phyloP scores from a whole-genome alignment of 2,329 filamentous ascomycete genomes.

The Microsporum canis region DNA sequence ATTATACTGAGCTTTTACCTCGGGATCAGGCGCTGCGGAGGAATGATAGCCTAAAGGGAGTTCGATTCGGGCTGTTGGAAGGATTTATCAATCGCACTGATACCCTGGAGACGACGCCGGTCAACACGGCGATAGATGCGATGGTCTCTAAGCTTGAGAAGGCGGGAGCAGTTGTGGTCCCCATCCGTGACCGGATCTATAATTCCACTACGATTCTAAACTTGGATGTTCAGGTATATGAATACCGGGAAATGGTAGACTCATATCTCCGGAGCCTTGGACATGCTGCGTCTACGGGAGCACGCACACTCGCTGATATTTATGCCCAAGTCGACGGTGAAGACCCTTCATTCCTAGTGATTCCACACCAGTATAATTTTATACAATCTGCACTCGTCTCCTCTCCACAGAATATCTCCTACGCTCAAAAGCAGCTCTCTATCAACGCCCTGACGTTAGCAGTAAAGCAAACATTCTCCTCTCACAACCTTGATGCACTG shows the following conservation, averaged over 20 bases:
- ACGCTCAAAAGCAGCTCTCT: constrained; percentile 35
- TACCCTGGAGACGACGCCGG: constrained; percentile 43
- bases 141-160: constrained; percentile 37
- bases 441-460: constrained; percentile 44
- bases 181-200: constrained; percentile 40
- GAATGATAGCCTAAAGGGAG: constrained; percentile 24
- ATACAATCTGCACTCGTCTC: constrained; percentile 42
- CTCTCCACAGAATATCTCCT: constrained; percentile 43
- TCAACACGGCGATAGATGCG: constrained; percentile 43
- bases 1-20: constrained; percentile 35
- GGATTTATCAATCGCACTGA: constrained; percentile 47
- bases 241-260: constrained; percentile 47
- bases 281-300: constrained; percentile 8
- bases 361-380: constrained; percentile 48
- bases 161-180: constrained; percentile 41
- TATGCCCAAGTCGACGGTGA: constrained; percentile 31
- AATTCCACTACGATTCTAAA: constrained; percentile 41
- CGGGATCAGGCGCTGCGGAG: neutral
- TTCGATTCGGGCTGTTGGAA: constrained; percentile 42
- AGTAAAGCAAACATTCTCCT: constrained; percentile 41
- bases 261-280: constrained; percentile 40
- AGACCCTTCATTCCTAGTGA: constrained; percentile 45
- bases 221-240: constrained; percentile 51
- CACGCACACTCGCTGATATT: constrained; percentile 23
- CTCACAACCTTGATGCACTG: constrained; percentile 44